phyloP scores from a whole-genome alignment of 495 filamentous ascomycete species.

The Cudoniella acicularis region DNA sequence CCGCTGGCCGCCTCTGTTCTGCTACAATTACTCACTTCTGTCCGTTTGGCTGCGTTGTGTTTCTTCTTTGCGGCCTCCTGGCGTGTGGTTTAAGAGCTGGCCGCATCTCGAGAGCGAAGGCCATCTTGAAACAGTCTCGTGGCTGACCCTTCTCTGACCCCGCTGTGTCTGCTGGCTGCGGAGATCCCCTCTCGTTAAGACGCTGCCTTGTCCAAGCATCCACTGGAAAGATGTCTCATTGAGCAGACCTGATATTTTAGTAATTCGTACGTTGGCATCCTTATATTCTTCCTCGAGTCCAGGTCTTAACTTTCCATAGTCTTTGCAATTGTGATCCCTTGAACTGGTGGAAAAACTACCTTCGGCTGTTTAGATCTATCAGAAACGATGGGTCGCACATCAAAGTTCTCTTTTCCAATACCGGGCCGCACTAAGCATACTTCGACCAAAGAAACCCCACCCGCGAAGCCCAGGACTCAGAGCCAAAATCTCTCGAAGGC shows the following conservation, averaged over 20 bases:
- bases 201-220: background rate
- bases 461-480: conserved; percentile 21
- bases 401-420: conserved; percentile 50
- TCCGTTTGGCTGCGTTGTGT: background rate
- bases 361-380: background rate
- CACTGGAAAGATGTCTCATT: conserved; percentile 3
- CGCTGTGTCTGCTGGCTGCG: conserved; percentile 5
- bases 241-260: background rate
- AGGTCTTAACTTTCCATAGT: background rate
- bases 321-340: background rate
- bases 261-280: background rate
- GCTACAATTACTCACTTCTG: background rate
- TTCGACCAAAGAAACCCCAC: conserved; percentile 29
- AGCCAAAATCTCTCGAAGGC: conserved; percentile 38
- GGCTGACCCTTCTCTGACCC: conserved; percentile 8
- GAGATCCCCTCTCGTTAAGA: background rate
- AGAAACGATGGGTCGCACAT: conserved; percentile 42
- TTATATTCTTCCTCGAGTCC: background rate
- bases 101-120: background rate
- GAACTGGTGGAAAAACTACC: background rate
- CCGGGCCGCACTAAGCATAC: conserved; percentile 45
- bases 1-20: background rate
- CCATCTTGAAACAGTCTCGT: conserved; percentile 4
- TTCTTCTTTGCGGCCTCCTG: background rate
- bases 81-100: background rate